Base-by-base conservation (phyloP, 768 basidiomycete species). In the Leccinum barrowsii region DNA sequence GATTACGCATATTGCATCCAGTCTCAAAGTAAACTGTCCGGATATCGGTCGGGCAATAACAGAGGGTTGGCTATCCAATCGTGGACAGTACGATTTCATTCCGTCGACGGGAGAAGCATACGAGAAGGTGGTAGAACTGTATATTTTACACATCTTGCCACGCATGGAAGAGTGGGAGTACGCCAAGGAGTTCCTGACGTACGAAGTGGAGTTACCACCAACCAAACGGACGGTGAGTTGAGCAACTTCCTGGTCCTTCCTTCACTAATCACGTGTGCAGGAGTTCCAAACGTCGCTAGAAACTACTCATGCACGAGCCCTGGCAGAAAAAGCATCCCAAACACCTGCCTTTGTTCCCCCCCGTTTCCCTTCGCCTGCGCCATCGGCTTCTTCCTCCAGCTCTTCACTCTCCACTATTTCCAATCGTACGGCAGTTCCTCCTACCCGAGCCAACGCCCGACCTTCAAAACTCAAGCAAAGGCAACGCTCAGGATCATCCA, bases 121-220 rank as follows among this genome's bases (percentile, higher is more conserved):
- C 63, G 82, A 82, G 55, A 90, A 88, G 67, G 80, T 91, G 8
- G 67, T 93, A 49, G 90, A 92, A 62, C 70, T 90, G 11, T 94
- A 93, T 71, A 85, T 84, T 64, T 74, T 92, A 15, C 84, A 86
- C 58, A 74, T 93, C 35, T 72, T 94, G 35, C 88, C 91, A 0
- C 82, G 82, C 50, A 69, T 93, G 26, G 83, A 82, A 50, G 85
- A 90, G 65, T 93, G 91, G 91, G 85, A 86, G 19, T 90, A 91
- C 65, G 89, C 86, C 15, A 78, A 76, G 53, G 89, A 90, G 62
- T 92, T 92, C 67, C 67, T 94, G 58, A 76, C 81, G 42, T 89
- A 88, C 62, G 91, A 93, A 67, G 76, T 76, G 24, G 89, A 92
- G 65, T 75, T 93, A 26, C 63, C 79, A 17, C 62, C 68, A 2